These are phyloP conservation scores for Penicillium sp. DNA, from an alignment of 2,329 filamentous ascomycete species.

Conservation along the genomic window DNA sequence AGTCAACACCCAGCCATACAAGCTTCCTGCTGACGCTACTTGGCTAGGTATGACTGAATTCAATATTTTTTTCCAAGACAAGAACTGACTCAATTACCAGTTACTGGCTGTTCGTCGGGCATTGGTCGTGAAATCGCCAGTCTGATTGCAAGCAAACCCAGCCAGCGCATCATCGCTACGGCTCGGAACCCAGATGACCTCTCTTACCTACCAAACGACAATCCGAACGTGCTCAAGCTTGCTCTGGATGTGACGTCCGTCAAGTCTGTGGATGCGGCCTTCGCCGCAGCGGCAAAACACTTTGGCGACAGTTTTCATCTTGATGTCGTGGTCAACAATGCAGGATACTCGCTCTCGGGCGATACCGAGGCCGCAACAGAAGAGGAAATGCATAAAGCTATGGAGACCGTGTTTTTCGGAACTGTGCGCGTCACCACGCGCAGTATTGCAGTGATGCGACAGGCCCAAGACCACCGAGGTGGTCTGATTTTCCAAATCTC, in stretches of 20 bases:
- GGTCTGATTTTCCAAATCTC: slow-evolving; percentile 24
- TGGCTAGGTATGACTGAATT: not conserved
- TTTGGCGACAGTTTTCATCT: slow-evolving; percentile 31
- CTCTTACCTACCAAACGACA: slow-evolving; percentile 40
- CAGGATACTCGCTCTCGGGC: slow-evolving; percentile 23
- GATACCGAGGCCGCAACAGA: slow-evolving; percentile 22
- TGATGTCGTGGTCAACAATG: slow-evolving; percentile 25
- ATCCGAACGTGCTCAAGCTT: slow-evolving; percentile 47
- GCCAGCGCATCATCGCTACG: slow-evolving; percentile 50
- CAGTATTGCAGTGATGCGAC: slow-evolving; percentile 31
- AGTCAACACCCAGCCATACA: not conserved
- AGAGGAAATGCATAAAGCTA: slow-evolving; percentile 10
- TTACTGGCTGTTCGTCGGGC: slow-evolving; percentile 55
- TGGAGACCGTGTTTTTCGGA: slow-evolving; percentile 38
- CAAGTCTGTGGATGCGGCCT: slow-evolving; percentile 37
- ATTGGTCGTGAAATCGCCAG: slow-evolving; percentile 48
- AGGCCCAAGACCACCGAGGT: slow-evolving; percentile 34
- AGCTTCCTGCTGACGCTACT: not conserved
- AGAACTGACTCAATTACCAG: slow-evolving; percentile 24
- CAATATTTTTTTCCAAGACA: not conserved
- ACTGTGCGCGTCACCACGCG: slow-evolving; percentile 42
- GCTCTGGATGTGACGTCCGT: slow-evolving; percentile 52
- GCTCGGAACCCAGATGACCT: slow-evolving; percentile 50
- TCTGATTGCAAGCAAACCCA: slow-evolving; percentile 39
- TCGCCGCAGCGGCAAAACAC: slow-evolving; percentile 32